These are phyloP conservation scores for Leonotis leonurus DNA, from an alignment of 257 asterid genomes.

Conservation along the genomic window DNA sequence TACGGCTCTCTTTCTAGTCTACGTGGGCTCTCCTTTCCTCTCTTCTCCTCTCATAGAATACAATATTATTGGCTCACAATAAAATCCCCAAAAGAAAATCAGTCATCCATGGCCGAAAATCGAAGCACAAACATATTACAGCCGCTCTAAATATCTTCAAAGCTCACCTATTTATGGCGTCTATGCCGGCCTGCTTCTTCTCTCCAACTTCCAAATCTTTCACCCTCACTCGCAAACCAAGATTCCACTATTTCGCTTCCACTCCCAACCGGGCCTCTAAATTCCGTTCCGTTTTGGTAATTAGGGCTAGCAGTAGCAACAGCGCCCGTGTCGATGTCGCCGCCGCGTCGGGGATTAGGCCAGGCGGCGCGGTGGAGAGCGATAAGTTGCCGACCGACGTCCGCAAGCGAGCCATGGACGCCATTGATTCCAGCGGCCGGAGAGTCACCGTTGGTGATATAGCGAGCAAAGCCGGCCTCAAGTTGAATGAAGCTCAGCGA, in stretches of 20 bases:
- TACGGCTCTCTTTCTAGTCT: too few species aligned
- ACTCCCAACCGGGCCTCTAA: slow-evolving; percentile 12
- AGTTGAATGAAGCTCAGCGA: slow-evolving; percentile 76
- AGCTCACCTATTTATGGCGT: slow-evolving; percentile 39
- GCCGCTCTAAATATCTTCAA: not conserved
- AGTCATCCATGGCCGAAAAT: slow-evolving; percentile 32
- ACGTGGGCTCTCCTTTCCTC: too few species aligned
- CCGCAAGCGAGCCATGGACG: slow-evolving; percentile 78
- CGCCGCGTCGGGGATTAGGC: slow-evolving; percentile 36
- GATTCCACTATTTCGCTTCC: slow-evolving; percentile 22
- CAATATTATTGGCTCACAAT: not conserved
- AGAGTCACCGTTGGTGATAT: slow-evolving; percentile 94
- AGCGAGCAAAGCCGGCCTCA: slow-evolving; percentile 86
- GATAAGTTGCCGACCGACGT: slow-evolving; percentile 74
- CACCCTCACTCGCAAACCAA: slow-evolving; percentile 24
- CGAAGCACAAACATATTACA: slow-evolving; percentile 13
- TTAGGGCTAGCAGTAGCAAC: slow-evolving; percentile 65
- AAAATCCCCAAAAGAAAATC: not conserved
- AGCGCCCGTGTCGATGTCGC: slow-evolving; percentile 39
- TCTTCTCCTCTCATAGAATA: too few species aligned
- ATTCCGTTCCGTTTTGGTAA: slow-evolving; percentile 22
- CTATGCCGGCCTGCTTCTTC: slow-evolving; percentile 53
- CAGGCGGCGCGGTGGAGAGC: slow-evolving; percentile 81
- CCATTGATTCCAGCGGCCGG: slow-evolving; percentile 74
- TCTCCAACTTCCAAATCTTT: slow-evolving; percentile 29